Evolutionary conservation across 192 early-diverging fungal genomes (phyloP), one percentile per base, ranked within the genome.

Genomic region (Entophlyctis helioformis): DNA sequence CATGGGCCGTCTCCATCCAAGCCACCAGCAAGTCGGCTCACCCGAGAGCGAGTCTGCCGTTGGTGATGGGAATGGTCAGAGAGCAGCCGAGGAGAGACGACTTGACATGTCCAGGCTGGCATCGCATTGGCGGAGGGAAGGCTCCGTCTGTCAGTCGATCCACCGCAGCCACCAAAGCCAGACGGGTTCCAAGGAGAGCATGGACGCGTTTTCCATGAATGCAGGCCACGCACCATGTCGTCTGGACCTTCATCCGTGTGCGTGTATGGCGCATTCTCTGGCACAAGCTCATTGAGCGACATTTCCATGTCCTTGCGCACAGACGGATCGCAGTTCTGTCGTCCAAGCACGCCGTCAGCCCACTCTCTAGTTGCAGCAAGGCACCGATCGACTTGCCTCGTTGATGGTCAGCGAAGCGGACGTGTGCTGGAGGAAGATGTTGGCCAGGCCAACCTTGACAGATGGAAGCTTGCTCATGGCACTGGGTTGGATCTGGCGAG

Each of bases 371-470:
- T 31, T 31, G 29, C 29, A 31, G 4, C 29, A 11, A 31, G 4
- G 11, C 29, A 31, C 29, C 6, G 11, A 8, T 4, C 6, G 6
- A 31, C 29, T 4, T 31, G 11, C 91, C 56, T 95, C 91, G 54
- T 93, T 93, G 24, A 95, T 47, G 34, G 83, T 84, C 10, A 95
- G 57, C 0, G 89, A 90, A 0, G 89, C 89, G 13, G 84, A 87
- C 0, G 88, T 95, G 51, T 95, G 91, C 57, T 90, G 84, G 26
- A 95, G 45, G 51, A 86, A 87, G n/a, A 87, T 43, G 57, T 90
- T 90, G 51, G 82, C 84, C 77, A 88, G 77, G 18, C 87, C 87
- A 21, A 86, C 51, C 22, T 72, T 70, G 56, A 74, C 84, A 25
- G 81, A 54, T 33, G 50, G 53, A 25, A 91, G 44, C 22, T 87